Percentiles rank a stretch among this genome's conserved stretches.
These are phyloP conservation scores for Backusella luteola DNA, from an alignment of 192 early-diverging fungal genomes.

Conservation along the genomic window DNA sequence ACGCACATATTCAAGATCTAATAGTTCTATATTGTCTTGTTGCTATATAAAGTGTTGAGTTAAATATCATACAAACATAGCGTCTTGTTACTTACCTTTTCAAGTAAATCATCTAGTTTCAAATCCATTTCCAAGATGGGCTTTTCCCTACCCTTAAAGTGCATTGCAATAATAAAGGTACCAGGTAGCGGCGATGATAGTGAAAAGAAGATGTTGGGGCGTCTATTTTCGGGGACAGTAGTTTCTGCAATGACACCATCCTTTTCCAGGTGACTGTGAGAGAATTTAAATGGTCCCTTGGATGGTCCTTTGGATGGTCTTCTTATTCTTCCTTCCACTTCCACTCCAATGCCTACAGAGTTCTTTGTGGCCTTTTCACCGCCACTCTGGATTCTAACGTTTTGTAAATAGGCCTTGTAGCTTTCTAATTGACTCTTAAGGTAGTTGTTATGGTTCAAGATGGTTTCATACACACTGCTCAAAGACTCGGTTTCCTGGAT, in stretches of 20 bases:
- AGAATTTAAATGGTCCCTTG: slow-evolving; percentile 77
- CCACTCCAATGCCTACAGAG: slow-evolving; percentile 65
- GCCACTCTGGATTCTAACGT: slow-evolving; percentile 77
- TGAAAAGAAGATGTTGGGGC: slow-evolving; percentile 86
- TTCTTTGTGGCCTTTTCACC: slow-evolving; percentile 36
- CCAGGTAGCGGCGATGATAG: slow-evolving; percentile 85
- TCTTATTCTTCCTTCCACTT: slow-evolving; percentile 47
- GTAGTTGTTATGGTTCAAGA: slow-evolving; percentile 93
- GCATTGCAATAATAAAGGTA: slow-evolving; percentile 86
- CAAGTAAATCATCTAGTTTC: slow-evolving; percentile 79
- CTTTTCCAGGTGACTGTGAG: slow-evolving; percentile 81
- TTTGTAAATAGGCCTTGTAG: slow-evolving; percentile 93
- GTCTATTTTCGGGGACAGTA: slow-evolving; percentile 86
- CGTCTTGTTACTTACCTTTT: slow-evolving; percentile 50
- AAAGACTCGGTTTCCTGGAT: slow-evolving; percentile 76
- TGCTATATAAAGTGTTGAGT: slow-evolving; percentile 52
- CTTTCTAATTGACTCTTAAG: slow-evolving; percentile 84
- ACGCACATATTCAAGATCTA: slow-evolving; percentile 93
- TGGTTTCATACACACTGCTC: slow-evolving; percentile 89
- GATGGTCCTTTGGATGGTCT: slow-evolving; percentile 37
- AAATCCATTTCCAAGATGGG: slow-evolving; percentile 96
- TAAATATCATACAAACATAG: not conserved
- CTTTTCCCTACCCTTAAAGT: slow-evolving; percentile 87
- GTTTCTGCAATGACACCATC: slow-evolving; percentile 89
- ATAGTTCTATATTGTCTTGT: slow-evolving; percentile 80